Percentiles rank a stretch among this genome's conserved stretches.
phyloP scores from a whole-genome alignment of 2,329 filamentous ascomycete species.

The Venturia pyrina region DNA sequence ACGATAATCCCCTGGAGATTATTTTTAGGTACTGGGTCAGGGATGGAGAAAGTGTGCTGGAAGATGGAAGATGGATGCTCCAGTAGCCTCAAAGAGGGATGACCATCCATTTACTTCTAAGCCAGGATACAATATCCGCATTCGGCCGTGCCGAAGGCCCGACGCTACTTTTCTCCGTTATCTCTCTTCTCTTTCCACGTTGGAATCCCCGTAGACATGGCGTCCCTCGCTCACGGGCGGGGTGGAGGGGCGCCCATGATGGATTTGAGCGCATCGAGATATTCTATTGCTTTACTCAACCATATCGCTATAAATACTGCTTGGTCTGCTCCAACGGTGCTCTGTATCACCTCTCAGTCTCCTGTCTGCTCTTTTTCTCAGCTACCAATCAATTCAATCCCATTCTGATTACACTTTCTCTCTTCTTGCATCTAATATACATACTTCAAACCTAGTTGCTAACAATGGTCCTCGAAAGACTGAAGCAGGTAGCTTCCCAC shows the following conservation, averaged over 20 bases:
- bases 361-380: background rate
- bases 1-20: background rate
- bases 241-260: background rate
- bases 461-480: slow-evolving; percentile 45
- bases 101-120: background rate
- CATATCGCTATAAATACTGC: background rate
- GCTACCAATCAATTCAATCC: background rate
- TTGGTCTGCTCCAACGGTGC: background rate
- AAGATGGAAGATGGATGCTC: background rate
- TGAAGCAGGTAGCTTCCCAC: slow-evolving; percentile 54
- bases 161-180: background rate
- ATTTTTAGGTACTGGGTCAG: background rate
- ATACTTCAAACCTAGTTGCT: background rate
- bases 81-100: background rate
- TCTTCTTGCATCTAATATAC: background rate
- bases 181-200: background rate
- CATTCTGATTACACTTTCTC: background rate
- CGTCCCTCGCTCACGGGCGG: background rate
- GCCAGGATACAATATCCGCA: background rate
- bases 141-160: background rate
- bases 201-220: background rate
- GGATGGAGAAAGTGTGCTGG: too few species aligned
- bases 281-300: background rate
- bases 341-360: background rate
- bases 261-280: background rate